Conservation (phyloP, 768 basidiomycete genomes). For the Tylopilus sp. region DNA sequence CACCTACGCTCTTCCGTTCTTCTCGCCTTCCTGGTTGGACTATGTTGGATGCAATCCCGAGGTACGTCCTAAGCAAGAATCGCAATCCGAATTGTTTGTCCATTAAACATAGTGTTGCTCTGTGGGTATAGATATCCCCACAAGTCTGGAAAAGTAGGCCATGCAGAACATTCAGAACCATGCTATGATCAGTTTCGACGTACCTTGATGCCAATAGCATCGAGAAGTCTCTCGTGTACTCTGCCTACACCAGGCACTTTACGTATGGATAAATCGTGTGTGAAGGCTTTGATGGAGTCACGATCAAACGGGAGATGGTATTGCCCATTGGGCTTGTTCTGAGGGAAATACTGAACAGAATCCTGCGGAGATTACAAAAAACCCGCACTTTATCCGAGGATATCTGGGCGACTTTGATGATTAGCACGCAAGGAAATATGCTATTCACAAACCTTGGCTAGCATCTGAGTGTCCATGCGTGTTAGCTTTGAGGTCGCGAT, state of each 20-base stretch:
- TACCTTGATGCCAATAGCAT: conserved; percentile 82
- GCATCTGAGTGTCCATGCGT: conserved; percentile 50
- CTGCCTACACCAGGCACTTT: conserved; percentile 89
- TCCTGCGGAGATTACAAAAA: neutral
- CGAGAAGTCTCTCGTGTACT: conserved; percentile 84
- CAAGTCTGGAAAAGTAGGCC: conserved; percentile 55
- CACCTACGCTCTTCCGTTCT: conserved; percentile 89
- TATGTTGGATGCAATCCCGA: conserved; percentile 83
- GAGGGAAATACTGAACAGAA: neutral
- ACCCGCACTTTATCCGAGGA: conserved; percentile 79
- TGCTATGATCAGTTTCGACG: neutral
- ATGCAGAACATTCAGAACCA: neutral
- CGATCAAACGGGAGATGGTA: conserved; percentile 69
- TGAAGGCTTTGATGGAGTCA: conserved; percentile 66
- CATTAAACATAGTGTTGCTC: conserved; percentile 73
- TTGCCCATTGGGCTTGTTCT: conserved; percentile 97
- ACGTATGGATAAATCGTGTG: conserved; percentile 77
- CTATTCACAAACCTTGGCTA: conserved; percentile 79
- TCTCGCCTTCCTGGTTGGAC: conserved; percentile 75
- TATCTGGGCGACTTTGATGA: conserved; percentile 47
- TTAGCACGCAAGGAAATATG: neutral
- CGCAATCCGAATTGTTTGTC: conserved; percentile 82
- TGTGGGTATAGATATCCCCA: conserved; percentile 79
- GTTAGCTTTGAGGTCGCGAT: conserved; percentile 16
- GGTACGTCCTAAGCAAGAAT: conserved; percentile 73